Percentiles rank a stretch among this genome's conserved stretches.
Evolutionary conservation across 2,329 filamentous ascomycete species (phyloP).

Genomic region (Alternaria solani): DNA sequence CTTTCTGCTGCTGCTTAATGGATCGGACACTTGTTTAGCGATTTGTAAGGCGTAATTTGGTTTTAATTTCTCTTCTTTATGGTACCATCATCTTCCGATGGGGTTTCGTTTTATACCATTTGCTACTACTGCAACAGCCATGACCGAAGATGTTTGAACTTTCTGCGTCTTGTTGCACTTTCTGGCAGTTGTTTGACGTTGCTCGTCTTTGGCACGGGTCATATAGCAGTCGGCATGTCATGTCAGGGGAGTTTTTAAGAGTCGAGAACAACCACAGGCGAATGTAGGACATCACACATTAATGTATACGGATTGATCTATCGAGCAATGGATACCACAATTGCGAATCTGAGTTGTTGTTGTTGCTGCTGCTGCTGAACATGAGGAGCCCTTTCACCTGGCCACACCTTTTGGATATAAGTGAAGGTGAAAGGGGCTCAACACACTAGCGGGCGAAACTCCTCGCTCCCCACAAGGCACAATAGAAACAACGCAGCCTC

Average conservation of each 20-base stretch:
- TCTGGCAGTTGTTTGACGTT: not conserved
- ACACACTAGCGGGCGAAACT: not conserved
- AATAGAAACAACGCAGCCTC: not conserved
- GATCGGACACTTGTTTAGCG: constrained; percentile 1
- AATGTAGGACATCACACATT: not conserved
- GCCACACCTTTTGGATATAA: not conserved
- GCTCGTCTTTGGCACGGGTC: not conserved
- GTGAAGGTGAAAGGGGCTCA: constrained; percentile 6
- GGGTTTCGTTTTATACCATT: constrained; percentile 18
- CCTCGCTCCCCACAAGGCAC: not conserved
- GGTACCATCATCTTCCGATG: constrained; percentile 7
- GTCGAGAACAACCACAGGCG: not conserved
- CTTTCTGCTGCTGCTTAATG: constrained; percentile 1
- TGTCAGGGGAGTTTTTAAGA: not conserved
- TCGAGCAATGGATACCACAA: not conserved
- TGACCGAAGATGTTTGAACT: not conserved
- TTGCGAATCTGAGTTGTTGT: not conserved
- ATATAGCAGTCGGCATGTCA: not conserved
- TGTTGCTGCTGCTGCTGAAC: not conserved
- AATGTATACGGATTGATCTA: constrained; percentile 1
- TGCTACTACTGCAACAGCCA: not conserved
- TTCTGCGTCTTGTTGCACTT: not conserved
- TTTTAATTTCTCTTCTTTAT: constrained; percentile 3
- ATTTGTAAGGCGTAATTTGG: constrained; percentile 1
- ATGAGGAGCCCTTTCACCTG: not conserved